Conservation (phyloP, 257 asterid species). For the Craterostigma plantagineum region DNA sequence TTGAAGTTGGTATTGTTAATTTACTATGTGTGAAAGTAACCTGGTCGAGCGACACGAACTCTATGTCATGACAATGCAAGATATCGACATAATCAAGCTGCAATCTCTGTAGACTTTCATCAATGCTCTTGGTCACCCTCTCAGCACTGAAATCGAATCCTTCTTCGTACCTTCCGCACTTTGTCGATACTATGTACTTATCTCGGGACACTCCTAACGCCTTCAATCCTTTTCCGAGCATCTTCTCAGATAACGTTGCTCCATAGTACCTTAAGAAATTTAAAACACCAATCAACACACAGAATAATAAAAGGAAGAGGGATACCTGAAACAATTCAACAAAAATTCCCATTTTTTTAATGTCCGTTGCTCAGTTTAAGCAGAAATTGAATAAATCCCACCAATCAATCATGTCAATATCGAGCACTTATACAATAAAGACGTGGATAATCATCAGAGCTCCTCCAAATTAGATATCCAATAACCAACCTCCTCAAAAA, state of each 20-base stretch:
- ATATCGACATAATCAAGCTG: slow-evolving; percentile 98
- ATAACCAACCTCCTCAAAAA: too few species aligned
- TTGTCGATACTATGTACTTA: slow-evolving; percentile 78
- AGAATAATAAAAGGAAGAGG: too few species aligned
- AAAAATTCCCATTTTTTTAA: too few species aligned
- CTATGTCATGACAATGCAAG: slow-evolving; percentile 87
- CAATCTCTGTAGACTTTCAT: slow-evolving; percentile 86
- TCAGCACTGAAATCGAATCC: slow-evolving; percentile 97
- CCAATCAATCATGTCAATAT: too few species aligned
- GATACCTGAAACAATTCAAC: too few species aligned
- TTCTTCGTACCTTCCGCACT: slow-evolving; percentile 83
- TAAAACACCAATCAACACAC: too few species aligned
- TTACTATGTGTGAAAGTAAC: slow-evolving; percentile 22
- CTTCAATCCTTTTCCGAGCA: slow-evolving; percentile 72
- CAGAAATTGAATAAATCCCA: too few species aligned
- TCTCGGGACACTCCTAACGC: slow-evolving; percentile 73
- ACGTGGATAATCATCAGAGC: too few species aligned
- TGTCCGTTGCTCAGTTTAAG: too few species aligned
- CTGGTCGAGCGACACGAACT: slow-evolving; percentile 91
- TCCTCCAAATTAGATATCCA: too few species aligned
- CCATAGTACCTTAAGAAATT: slow-evolving; percentile 62
- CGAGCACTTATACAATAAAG: too few species aligned
- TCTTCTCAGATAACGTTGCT: slow-evolving; percentile 67
- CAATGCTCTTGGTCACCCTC: slow-evolving; percentile 78
- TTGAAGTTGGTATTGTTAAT: too few species aligned